Base-by-base conservation (phyloP, 768 basidiomycete species). In the Lactifluus pinguis region DNA sequence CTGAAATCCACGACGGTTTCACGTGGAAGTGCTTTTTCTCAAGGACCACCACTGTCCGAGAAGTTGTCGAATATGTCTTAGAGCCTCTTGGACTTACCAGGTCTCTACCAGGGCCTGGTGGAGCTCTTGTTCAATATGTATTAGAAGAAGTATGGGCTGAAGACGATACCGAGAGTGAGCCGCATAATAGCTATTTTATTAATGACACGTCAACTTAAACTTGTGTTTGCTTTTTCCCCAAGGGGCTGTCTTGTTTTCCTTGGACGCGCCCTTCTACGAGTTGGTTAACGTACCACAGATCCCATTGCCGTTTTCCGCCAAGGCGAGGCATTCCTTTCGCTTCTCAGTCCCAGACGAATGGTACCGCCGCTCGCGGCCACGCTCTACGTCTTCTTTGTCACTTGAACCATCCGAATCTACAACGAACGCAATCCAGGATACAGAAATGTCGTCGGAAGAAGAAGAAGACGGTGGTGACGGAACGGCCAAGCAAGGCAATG, bases 281-380 rank as follows among this genome's bases (percentile, higher is more conserved):
- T 69, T 83, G 41, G 56, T 82, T 17, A 70, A 69, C 51, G 73
- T 73, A 14, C 75, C 80, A 0, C 74, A 73, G 42, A 66, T 69
- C 53, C 65, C 76, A 10, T 79, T 79, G 64, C 75, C 76, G 1
- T 76, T 78, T 64, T 72, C 74, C n/a, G 66, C 72, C 4, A 65
- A 69, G 32, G 78, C 78, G 1, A 73, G 67, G 19, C 81, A 81
- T 9, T 68, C 65, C 8, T 82, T 87, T 68, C 77, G 79, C 30
- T 79, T 91, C 57, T 87, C 84, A 62, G 82, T 92, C 8, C 87
- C 87, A 2, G 87, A 87, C 55, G 85, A 86, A 68, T 92, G 86
- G 90, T 92, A 83, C 71, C 82, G 83, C 59, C 80, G 87, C 17
- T 82, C 83, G 19, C 86, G 80, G 62, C 79, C 83, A 7, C 81